Percentiles rank a stretch among this genome's conserved stretches.
phyloP scores from a whole-genome alignment of 2,329 filamentous ascomycete species.

The Hypocreales sp. region DNA sequence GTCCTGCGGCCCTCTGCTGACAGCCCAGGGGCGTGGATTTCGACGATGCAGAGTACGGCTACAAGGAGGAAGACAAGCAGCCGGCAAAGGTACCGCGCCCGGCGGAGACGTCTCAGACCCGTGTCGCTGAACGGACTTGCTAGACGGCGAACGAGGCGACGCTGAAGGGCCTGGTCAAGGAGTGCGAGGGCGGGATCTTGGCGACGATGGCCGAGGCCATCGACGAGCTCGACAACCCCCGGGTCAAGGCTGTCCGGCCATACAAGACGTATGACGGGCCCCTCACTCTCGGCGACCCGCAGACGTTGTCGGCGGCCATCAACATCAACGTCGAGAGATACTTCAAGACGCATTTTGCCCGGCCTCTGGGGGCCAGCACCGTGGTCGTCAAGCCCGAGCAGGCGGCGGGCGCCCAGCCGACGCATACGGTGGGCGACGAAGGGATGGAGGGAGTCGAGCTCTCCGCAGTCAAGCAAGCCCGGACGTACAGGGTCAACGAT shows the following conservation, averaged over 20 bases:
- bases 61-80: constrained; percentile 81
- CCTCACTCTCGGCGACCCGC: constrained; percentile 64
- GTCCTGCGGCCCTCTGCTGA: constrained; percentile 6
- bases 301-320: constrained; percentile 58
- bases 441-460: constrained; percentile 40
- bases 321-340: constrained; percentile 82
- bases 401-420: constrained; percentile 31
- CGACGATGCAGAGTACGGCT: constrained; percentile 76
- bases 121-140: not conserved
- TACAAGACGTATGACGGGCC: constrained; percentile 66
- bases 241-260: constrained; percentile 60
- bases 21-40: constrained; percentile 68
- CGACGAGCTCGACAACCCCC: constrained; percentile 60
- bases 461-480: constrained; percentile 57
- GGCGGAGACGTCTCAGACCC: not conserved
- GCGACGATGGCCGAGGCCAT: constrained; percentile 83
- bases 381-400: constrained; percentile 47
- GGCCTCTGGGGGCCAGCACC: constrained; percentile 58
- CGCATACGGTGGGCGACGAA: constrained; percentile 29
- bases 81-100: constrained; percentile 40
- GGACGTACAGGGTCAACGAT: constrained; percentile 70
- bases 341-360: constrained; percentile 67
- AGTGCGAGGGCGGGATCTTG: constrained; percentile 52
- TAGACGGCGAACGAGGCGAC: constrained; percentile 51
- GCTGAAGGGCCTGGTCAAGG: constrained; percentile 48